A percentile compares a stretch with the other conserved stretches of the same genome.
These are phyloP conservation scores for Suhomyces bokatorum DNA, from an alignment of 1,139 yeast genomes.

Conservation along the genomic window DNA sequence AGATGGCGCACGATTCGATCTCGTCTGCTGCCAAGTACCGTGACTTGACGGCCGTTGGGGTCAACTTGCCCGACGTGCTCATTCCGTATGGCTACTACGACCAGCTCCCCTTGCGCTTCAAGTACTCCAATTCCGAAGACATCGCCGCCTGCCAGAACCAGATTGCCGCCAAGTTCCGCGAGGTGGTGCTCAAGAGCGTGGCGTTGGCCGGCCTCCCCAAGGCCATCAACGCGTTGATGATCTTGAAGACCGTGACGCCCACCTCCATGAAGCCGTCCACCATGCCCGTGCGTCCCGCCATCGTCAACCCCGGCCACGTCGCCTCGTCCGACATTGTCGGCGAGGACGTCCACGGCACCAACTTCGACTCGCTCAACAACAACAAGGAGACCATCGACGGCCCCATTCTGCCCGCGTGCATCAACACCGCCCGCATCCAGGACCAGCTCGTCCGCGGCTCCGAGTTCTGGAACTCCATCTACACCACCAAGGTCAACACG, in stretches of 20 bases:
- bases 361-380: constrained; percentile 24
- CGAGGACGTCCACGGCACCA: constrained; percentile 45
- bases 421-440: constrained; percentile 31
- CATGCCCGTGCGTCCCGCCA: constrained; percentile 33
- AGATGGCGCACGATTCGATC: constrained; percentile 44
- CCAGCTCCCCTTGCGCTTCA: constrained; percentile 41
- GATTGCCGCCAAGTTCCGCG: constrained; percentile 65
- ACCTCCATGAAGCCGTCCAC: constrained; percentile 32
- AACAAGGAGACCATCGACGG: constrained; percentile 46
- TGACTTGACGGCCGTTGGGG: constrained; percentile 46
- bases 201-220: constrained; percentile 85
- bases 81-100: constrained; percentile 44
- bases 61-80: constrained; percentile 45
- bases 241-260: constrained; percentile 69
- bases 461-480: constrained; percentile 73
- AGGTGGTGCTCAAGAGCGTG: constrained; percentile 71
- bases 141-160: constrained; percentile 36
- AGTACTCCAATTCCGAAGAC: constrained; percentile 36
- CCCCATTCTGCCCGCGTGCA: constrained; percentile 36
- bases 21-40: constrained; percentile 39
- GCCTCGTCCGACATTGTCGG: constrained; percentile 41
- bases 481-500: constrained; percentile 65
- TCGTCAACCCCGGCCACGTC: constrained; percentile 38
- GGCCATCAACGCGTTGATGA: constrained; percentile 74
- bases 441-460: constrained; percentile 51